Conservation (phyloP, 2,329 filamentous ascomycete genomes). For the Paracamarosporium sp. region DNA sequence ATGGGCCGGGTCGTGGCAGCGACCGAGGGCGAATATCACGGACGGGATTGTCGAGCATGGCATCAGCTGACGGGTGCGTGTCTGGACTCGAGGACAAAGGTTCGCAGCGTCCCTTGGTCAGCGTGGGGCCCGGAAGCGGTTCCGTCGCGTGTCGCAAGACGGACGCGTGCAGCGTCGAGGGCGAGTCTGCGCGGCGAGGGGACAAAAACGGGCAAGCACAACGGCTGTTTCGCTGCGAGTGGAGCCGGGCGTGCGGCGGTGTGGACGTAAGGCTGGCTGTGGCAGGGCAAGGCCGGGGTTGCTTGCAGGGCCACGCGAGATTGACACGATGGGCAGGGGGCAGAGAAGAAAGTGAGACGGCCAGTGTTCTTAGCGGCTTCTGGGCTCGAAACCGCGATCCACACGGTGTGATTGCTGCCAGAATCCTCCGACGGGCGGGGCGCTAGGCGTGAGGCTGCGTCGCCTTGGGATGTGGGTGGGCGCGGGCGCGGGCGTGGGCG, state of each 20-base stretch:
- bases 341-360: constrained; percentile 39
- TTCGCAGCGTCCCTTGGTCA: too few species aligned
- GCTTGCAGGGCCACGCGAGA: constrained; percentile 48
- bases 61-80: constrained; percentile 35
- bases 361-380: constrained; percentile 45
- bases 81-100: background rate
- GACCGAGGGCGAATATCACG: constrained; percentile 28
- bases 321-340: constrained; percentile 40
- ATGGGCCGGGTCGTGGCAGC: constrained; percentile 25
- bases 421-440: constrained; percentile 35
- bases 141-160: constrained; percentile 38
- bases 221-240: constrained; percentile 39
- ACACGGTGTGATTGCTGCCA: constrained; percentile 33
- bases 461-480: constrained; percentile 15
- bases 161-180: constrained; percentile 26
- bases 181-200: constrained; percentile 24
- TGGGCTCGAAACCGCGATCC: constrained; percentile 27
- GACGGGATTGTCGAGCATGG: too few species aligned
- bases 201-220: constrained; percentile 37
- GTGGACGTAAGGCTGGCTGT: constrained; percentile 45
- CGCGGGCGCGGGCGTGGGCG: constrained; percentile 11
- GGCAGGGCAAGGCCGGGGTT: constrained; percentile 37
- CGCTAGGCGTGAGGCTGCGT: constrained; percentile 18
- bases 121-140: constrained; percentile 28
- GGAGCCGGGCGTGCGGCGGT: constrained; percentile 34